phyloP scores from a whole-genome alignment of 179 eudicot species.

The Beta corolliflora region DNA sequence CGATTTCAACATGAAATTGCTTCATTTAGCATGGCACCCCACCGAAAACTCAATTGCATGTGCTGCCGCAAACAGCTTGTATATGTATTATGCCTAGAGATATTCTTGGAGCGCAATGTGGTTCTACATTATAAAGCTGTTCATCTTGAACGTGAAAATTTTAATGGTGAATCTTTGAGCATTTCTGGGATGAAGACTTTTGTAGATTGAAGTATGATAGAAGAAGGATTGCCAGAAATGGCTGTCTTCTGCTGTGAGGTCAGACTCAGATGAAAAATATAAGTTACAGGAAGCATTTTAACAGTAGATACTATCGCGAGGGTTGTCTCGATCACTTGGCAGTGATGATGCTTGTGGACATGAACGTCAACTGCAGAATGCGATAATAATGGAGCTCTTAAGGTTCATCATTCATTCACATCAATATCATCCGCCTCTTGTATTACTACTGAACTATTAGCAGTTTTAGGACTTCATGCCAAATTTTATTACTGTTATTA shows the following conservation, averaged over 20 bases:
- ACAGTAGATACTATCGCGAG: neutral
- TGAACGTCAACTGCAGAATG: slow-evolving; percentile 8
- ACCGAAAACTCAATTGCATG: slow-evolving; percentile 52
- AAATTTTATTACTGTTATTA: slow-evolving; percentile 10
- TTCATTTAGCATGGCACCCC: slow-evolving; percentile 58
- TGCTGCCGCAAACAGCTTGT: slow-evolving; percentile 57
- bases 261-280: slow-evolving; percentile 13
- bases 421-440: slow-evolving; percentile 22
- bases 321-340: slow-evolving; percentile 14
- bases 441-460: slow-evolving; percentile 20
- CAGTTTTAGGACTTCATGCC: neutral
- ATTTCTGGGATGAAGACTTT: slow-evolving; percentile 5
- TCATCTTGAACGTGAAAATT: slow-evolving; percentile 9
- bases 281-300: neutral
- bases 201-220: neutral
- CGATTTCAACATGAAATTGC: slow-evolving; percentile 46
- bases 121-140: neutral
- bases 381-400: slow-evolving; percentile 17
- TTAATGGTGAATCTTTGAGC: slow-evolving; percentile 1
- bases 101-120: slow-evolving; percentile 4
- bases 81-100: slow-evolving; percentile 52
- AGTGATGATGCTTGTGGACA: slow-evolving; percentile 24
- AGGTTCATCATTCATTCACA: slow-evolving; percentile 16
- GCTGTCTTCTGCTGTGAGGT: slow-evolving; percentile 12
- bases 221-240: slow-evolving; percentile 6